phyloP scores from a whole-genome alignment of 1,139 yeast species.

The Yamadazyma sp. region DNA sequence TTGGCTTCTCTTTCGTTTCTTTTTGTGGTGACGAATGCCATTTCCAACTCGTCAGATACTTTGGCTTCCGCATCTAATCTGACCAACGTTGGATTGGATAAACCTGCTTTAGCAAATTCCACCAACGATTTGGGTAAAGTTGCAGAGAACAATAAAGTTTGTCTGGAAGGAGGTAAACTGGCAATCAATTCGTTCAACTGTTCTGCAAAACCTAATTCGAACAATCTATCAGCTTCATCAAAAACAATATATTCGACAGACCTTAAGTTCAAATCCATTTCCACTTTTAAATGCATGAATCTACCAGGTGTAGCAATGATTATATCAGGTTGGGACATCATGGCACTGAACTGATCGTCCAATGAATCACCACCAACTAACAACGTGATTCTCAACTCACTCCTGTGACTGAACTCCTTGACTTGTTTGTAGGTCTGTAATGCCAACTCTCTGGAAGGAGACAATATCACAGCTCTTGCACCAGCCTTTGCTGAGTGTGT shows the following conservation, averaged over 20 bases:
- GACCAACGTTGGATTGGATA: conserved; percentile 86
- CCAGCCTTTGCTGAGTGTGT: conserved; percentile 84
- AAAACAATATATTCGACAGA: conserved; percentile 88
- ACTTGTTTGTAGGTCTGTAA: conserved; percentile 87
- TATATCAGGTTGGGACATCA: conserved; percentile 94
- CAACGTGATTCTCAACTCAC: conserved; percentile 76
- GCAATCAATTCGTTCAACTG: conserved; percentile 89
- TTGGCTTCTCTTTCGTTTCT: conserved; percentile 90
- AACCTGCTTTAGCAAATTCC: conserved; percentile 96
- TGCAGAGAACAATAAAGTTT: conserved; percentile 89
- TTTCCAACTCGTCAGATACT: conserved; percentile 84
- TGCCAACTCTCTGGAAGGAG: conserved; percentile 95
- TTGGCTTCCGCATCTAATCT: conserved; percentile 91
- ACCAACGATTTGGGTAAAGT: conserved; percentile 90
- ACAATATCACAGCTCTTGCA: conserved; percentile 76
- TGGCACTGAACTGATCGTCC: conserved; percentile 90
- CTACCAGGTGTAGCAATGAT: conserved; percentile 98
- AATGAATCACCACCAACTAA: conserved; percentile 96
- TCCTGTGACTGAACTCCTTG: conserved; percentile 81
- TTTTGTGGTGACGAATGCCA: conserved; percentile 82
- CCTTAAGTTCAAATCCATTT: conserved; percentile 84
- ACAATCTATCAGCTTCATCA: conserved; percentile 97
- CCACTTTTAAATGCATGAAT: conserved; percentile 90
- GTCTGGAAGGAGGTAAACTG: conserved; percentile 78
- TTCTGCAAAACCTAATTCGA: conserved; percentile 96